Conservation (phyloP, 164 flowering plant genomes). For the Tetracentron sinense region DNA sequence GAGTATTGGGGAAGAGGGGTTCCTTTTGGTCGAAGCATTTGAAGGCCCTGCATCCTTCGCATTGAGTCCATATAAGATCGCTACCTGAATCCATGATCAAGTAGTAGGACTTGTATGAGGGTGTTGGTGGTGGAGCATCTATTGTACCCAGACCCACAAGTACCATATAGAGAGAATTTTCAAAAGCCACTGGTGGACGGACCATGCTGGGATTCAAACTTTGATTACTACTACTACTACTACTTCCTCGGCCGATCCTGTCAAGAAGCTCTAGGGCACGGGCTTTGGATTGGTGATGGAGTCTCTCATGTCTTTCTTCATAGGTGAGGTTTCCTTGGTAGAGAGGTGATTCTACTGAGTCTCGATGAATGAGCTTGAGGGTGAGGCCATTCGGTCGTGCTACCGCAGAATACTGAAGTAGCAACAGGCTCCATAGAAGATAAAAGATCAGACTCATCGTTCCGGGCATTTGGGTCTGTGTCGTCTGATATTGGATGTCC, state of each 20-base stretch:
- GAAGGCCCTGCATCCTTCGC: not conserved
- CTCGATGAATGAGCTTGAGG: not conserved
- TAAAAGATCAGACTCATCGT: too few relatives aligned
- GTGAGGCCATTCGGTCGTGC: not conserved
- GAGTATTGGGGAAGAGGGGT: not conserved
- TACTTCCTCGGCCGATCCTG: too few relatives aligned
- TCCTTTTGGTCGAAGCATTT: not conserved
- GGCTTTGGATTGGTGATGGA: not conserved
- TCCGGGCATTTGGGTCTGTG: too few relatives aligned
- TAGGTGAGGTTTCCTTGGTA: not conserved
- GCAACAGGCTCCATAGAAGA: too few relatives aligned
- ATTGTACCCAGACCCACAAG: not conserved
- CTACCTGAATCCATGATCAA: not conserved
- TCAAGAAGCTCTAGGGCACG: not conserved
- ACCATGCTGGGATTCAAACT: not conserved
- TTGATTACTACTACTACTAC: too few relatives aligned
- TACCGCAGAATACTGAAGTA: not conserved
- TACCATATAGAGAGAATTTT: not conserved
- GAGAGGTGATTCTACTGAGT: not conserved
- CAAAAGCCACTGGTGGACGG: not conserved
- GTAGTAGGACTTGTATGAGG: not conserved
- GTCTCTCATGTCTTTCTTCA: not conserved
- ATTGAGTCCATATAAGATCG: not conserved
- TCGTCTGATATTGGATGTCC: too few relatives aligned
- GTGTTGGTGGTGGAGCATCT: not conserved